phyloP scores from a whole-genome alignment of 179 eudicot species.

The Dionaea muscipula region DNA sequence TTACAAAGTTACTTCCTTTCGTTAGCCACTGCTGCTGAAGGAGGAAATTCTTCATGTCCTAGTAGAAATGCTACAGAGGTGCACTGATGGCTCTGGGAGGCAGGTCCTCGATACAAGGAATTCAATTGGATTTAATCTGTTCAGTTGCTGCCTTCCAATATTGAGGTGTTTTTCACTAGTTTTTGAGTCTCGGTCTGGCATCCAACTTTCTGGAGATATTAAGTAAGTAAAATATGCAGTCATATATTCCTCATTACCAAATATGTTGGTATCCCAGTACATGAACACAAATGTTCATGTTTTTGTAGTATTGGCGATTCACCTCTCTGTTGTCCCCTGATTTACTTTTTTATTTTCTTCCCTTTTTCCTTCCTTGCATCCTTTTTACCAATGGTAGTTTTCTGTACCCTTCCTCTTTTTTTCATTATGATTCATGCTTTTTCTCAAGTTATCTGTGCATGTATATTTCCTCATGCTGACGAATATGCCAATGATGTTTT shows the following conservation, averaged over 20 bases:
- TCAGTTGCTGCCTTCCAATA: slow-evolving; percentile 62
- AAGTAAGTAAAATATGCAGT: slow-evolving; percentile 25
- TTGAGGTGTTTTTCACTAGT: slow-evolving; percentile 47
- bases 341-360: background rate
- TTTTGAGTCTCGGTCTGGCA: slow-evolving; percentile 33
- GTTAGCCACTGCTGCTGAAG: slow-evolving; percentile 57
- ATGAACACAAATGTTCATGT: too few species aligned
- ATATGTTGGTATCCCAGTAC: background rate
- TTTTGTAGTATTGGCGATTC: too few species aligned
- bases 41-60: slow-evolving; percentile 52
- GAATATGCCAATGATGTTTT: background rate
- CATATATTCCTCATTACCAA: background rate
- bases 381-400: background rate
- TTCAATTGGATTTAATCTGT: slow-evolving; percentile 29
- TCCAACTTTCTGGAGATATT: slow-evolving; percentile 22
- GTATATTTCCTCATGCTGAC: too few species aligned
- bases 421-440: too few species aligned
- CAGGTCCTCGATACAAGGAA: slow-evolving; percentile 30
- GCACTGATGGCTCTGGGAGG: slow-evolving; percentile 27
- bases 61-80: slow-evolving; percentile 46
- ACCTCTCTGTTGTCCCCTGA: background rate
- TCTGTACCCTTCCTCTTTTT: background rate
- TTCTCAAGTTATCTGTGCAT: too few species aligned
- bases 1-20: background rate
- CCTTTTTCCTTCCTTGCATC: background rate